Conservation (phyloP, 176 grass and related monocot genomes). For the Musa itinerans region DNA sequence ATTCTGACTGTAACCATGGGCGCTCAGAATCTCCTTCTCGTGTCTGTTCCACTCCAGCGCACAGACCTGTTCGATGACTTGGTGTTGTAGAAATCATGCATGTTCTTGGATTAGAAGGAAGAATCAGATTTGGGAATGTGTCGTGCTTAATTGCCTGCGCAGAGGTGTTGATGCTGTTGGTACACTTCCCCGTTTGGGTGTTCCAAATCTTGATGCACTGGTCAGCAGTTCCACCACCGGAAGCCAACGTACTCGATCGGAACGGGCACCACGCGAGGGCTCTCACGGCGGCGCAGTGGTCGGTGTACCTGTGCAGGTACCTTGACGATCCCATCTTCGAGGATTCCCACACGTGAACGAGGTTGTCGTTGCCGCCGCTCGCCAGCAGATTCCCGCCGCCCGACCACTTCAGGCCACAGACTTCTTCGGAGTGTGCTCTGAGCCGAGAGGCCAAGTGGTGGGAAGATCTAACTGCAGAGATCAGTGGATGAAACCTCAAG, state of each 20-base stretch:
- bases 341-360: conserved; percentile 28
- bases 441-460: not conserved
- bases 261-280: conserved; percentile 37
- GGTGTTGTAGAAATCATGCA: too few relatives aligned
- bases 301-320: conserved; percentile 23
- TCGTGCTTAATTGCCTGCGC: conserved; percentile 18
- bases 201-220: conserved; percentile 32
- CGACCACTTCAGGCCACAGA: conserved; percentile 32
- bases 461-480: conserved; percentile 22
- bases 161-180: conserved; percentile 15
- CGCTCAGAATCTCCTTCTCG: conserved; percentile 37
- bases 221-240: conserved; percentile 26
- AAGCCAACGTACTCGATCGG: conserved; percentile 19
- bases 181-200: conserved; percentile 23
- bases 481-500: not conserved
- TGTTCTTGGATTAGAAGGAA: too few relatives aligned
- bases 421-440: conserved; percentile 24
- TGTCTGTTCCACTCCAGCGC: conserved; percentile 41
- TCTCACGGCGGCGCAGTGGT: conserved; percentile 24
- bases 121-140: too few relatives aligned
- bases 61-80: conserved; percentile 16
- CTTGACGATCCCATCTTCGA: conserved; percentile 9
- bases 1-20: conserved; percentile 25
- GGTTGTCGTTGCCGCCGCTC: conserved; percentile 29
- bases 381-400: conserved; percentile 19